Evolutionary conservation across 108 stramenopile species (phyloP), one percentile per base, ranked within the genome.

Genomic region (Nitzschia putrida): DNA sequence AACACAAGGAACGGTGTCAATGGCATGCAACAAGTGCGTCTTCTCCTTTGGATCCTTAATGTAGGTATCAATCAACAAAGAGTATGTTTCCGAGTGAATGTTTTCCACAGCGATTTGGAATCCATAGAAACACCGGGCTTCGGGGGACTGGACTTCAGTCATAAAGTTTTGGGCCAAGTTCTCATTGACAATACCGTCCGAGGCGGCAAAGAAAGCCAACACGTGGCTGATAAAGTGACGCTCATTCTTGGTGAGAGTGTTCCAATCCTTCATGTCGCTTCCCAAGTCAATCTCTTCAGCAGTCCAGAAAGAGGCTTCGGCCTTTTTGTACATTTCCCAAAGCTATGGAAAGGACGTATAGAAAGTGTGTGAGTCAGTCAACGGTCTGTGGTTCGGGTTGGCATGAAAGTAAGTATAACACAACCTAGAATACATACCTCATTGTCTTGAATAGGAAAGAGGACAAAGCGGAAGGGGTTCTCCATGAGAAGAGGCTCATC

Each of bases 81-180:
- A 90, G 77, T 99, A 99, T 7, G 98, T 98, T 85, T 99, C 99
- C 37, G 86, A 87, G 80, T 99, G 99, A 71, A 99, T 99, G 72
- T 98, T 99, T 80, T 99, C 99, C 57, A 99, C 97, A 44, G 98
- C 98, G 72, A 99, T 99, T 84, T 99, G 99, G 67, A 99, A 99
- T 41, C 99, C 99, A 76, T 99, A 99, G 80, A 99, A 99, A 79
- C 98, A 99, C 11, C 99, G 84, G 16, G 99, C 99, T 85, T 99
- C 99, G 8, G 97, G 79, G 8, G 84, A 77, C 59, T 95, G 94
- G 22, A 99, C 91, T 73, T 99, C 98, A 23, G 89, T 96, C 69
- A 93, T 90, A 72, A 99, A 99, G 85, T 99, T 98, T 51, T 87
- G 84, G 8, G 96, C 95, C 54, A 99, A 83, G 80, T 99, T 99